Percentiles rank a stretch among this genome's conserved stretches.
Conservation (phyloP, 2,329 filamentous ascomycete species). For the Aspergillus sp. region DNA sequence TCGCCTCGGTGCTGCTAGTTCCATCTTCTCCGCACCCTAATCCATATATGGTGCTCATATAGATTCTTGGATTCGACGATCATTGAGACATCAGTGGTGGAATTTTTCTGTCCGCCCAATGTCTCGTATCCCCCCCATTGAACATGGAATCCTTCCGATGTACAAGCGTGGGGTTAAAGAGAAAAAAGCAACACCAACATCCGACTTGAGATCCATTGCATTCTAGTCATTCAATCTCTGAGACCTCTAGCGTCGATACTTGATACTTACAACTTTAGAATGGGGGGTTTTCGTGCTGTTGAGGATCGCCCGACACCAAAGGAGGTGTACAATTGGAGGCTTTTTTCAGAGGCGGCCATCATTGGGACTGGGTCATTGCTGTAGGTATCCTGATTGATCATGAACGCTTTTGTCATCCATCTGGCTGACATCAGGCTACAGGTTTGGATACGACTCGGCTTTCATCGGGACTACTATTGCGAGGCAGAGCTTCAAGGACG, state of each 20-base stretch:
- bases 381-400: not conserved
- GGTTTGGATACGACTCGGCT: conserved; percentile 54
- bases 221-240: too few relatives aligned
- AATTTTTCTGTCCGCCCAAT: not conserved
- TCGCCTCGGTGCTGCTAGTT: too few relatives aligned
- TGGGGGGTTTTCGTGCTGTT: not conserved
- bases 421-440: conserved; percentile 11
- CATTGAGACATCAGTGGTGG: not conserved
- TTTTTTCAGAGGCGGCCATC: conserved; percentile 49
- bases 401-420: conserved; percentile 10
- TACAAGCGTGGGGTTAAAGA: too few relatives aligned
- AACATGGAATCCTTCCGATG: too few relatives aligned
- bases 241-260: too few relatives aligned
- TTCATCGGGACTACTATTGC: conserved; percentile 57
- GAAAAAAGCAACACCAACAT: too few relatives aligned
- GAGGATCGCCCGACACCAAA: conserved; percentile 56
- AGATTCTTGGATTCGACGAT: not conserved
- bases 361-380: conserved; percentile 49
- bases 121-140: too few relatives aligned
- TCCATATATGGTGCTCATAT: too few relatives aligned
- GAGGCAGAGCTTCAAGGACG: conserved; percentile 47
- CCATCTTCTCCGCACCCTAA: too few relatives aligned
- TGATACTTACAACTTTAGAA: not conserved
- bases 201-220: too few relatives aligned
- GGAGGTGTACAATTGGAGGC: conserved; percentile 54